Evolutionary conservation across 345 rosid species (phyloP).

Genomic region (Arabidopsis suecica): DNA sequence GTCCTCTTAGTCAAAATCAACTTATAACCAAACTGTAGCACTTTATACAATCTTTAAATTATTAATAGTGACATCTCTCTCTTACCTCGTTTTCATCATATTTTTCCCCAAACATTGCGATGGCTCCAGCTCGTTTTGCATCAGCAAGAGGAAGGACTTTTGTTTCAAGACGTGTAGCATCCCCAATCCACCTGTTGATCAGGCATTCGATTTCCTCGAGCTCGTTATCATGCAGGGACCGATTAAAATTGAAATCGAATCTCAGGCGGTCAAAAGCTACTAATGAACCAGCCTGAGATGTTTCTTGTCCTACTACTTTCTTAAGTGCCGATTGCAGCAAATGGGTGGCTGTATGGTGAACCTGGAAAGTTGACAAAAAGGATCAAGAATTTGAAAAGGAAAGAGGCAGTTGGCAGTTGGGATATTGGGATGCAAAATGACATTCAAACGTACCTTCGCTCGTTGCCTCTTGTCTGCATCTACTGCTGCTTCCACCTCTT

Average conservation of each 20-base stretch:
- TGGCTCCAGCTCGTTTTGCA: constrained; percentile 90
- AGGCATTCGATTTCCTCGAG: constrained; percentile 74
- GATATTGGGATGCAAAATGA: constrained; percentile 22
- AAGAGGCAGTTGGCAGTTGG: background rate
- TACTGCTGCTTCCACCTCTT: constrained; percentile 86
- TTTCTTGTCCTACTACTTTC: constrained; percentile 81
- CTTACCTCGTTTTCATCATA: constrained; percentile 80
- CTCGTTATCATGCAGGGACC: constrained; percentile 69
- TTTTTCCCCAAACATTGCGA: constrained; percentile 98
- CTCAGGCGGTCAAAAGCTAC: constrained; percentile 98
- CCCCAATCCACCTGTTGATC: constrained; percentile 88
- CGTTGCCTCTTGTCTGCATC: constrained; percentile 78
- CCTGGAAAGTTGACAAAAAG: constrained; percentile 53
- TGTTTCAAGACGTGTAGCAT: constrained; percentile 72
- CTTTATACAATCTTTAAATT: background rate
- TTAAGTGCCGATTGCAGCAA: constrained; percentile 92
- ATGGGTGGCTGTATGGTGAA: constrained; percentile 98
- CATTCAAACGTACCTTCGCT: constrained; percentile 66
- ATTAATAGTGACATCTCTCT: constrained; percentile 1
- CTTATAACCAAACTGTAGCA: background rate
- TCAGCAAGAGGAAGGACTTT: constrained; percentile 80
- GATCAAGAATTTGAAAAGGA: constrained; percentile 21
- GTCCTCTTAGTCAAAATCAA: constrained; percentile 25
- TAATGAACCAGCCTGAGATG: constrained; percentile 97
- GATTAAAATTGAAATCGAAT: constrained; percentile 88